Base-by-base conservation (phyloP, 2,329 filamentous ascomycete species). In the Penicillium sp. region DNA sequence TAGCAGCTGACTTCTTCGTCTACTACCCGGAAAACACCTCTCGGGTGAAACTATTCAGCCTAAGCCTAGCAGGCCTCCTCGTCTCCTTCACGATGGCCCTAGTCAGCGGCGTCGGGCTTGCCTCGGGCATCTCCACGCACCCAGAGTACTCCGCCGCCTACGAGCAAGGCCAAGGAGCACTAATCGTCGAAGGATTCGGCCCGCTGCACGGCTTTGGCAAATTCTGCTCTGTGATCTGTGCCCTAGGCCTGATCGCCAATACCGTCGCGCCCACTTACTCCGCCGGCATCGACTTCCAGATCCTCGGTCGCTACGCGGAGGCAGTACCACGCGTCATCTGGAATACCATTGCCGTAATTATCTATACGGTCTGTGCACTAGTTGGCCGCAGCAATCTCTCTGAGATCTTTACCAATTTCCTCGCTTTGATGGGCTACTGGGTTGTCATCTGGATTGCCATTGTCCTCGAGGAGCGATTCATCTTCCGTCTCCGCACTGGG, bases 401-500 rank as follows among this genome's bases (percentile, higher is more conserved):
- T 0, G 79, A 79, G 27, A 87, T 89, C 57, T 88, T 89, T 68
- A 84, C 83, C 11, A 89, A 89, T 68, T 88, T 89, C 69, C 77
- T 89, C 5, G 84, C 85, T 0, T 73, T 89, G 23, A 89, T 89
- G 83, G 87, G 87, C 2, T 89, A 89, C 71, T 89, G 85, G 86
- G 80, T 87, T 16, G 80, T 80, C 15, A 83, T 88, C 44, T 87
- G 85, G 84, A 78, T 88, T 21, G 80, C 81, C 2, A 87, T 89
- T 46, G 76, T 83, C 2, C 70, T 77, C 15, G 74, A 78, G 58
- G 87, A 90, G 66, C 81, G 86, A 48, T 69, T 86, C 21, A 76
- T 89, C 48, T 89, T 89, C 70, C 78, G 84, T 2, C 74, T 77
- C 3, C 76, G 70, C 48, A 66, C 67, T 1, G 77, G 76, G 1